A percentile compares a stretch with the other conserved stretches of the same genome.
Conservation (phyloP, 176 grass and related monocot genomes). For the Avena sativa region DNA sequence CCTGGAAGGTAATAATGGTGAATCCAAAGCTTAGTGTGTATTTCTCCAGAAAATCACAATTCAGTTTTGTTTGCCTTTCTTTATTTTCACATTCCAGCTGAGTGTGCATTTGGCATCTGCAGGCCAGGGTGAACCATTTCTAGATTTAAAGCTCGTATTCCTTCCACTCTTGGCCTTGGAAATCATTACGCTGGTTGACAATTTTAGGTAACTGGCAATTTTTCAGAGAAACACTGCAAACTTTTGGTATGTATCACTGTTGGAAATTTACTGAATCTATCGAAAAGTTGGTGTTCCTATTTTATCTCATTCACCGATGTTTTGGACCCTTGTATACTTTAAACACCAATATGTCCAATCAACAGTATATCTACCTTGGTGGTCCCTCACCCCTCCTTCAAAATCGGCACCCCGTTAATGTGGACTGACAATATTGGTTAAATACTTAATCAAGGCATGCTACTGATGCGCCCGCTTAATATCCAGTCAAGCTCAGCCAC, state of each 20-base stretch:
- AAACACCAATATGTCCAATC: slow-evolving; percentile 7
- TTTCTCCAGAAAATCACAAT: background rate
- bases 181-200: slow-evolving; percentile 67
- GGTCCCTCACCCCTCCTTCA: background rate
- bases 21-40: slow-evolving; percentile 33
- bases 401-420: background rate
- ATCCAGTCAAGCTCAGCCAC: slow-evolving; percentile 7
- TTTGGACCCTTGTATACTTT: slow-evolving; percentile 13
- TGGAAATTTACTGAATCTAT: background rate
- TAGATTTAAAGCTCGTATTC: slow-evolving; percentile 78
- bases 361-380: slow-evolving; percentile 17
- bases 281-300: background rate
- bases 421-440: background rate
- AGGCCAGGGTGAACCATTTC: slow-evolving; percentile 49
- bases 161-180: slow-evolving; percentile 79
- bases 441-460: background rate
- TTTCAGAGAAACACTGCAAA: background rate
- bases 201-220: slow-evolving; percentile 58
- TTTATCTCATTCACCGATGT: background rate
- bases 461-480: background rate
- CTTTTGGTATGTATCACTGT: background rate
- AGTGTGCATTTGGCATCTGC: slow-evolving; percentile 32
- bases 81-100: slow-evolving; percentile 33
- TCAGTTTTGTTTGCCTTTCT: slow-evolving; percentile 3
- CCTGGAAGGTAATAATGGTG: slow-evolving; percentile 54